Base-by-base conservation (phyloP, 192 early-diverging fungal genomes). In the Umbelopsis sp. region DNA sequence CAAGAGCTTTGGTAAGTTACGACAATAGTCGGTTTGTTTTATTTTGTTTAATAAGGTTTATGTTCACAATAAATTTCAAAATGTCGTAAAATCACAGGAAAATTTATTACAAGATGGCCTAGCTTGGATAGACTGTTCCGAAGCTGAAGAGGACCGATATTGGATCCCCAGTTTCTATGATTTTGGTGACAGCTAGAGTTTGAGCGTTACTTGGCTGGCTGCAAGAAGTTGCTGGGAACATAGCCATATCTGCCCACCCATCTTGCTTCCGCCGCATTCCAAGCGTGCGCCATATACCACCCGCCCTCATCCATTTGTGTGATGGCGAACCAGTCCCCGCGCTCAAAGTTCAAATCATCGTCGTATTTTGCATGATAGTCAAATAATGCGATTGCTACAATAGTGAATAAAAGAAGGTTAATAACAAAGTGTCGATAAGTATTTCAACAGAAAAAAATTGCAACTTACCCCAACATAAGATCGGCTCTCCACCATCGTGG, bases 41-140 rank as follows among this genome's bases (percentile, higher is more conserved):
- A 15, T 65, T 55, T 16, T 58, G 10, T 47, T 41, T 9, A 41
- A 9, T 6, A 41, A 41, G 16, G 30, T 44, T 11, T 68, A 30
- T 68, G 27, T 48, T 71, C 33, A 45, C 25, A 25, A 52, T 23
- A 52, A 52, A 21, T 12, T 25, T 23, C n/a, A 23, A 52, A 52
- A 21, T 47, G 22, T 9, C 35, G 47, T 48, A 30, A 18, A 15
- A n/a, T 27, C 33, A 37, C 69, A 90, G 89, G 86, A 92, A 53
- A 86, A 85, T 20, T 73, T 93, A 21, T 67, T 93, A 66, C 83
- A 88, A 37, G 91, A 93, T 67, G 88, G 91, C 18, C 74, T 94
- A 16, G 90, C 87, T 67, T 94, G 92, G 92, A 79, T 92, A 21
- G 92, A 94, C 71, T 64, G 68, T 13, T 61, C 55, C 58, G 87